A percentile compares a stretch with the other conserved stretches of the same genome.
These are phyloP conservation scores for Pharus latifolius DNA, from an alignment of 176 grass and related monocot genomes.

Conservation along the genomic window DNA sequence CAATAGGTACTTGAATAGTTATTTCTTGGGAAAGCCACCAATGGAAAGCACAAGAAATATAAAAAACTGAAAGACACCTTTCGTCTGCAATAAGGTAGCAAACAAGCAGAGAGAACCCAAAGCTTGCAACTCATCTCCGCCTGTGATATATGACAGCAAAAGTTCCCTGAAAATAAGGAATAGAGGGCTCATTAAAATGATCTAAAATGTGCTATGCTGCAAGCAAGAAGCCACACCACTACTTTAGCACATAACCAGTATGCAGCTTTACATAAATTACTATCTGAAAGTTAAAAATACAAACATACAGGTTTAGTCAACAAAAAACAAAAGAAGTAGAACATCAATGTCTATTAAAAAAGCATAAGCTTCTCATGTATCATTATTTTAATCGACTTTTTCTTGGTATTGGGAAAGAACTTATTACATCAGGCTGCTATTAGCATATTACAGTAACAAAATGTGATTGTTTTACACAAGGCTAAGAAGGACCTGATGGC, in stretches of 20 bases:
- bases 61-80: conserved; percentile 46
- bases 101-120: conserved; percentile 94
- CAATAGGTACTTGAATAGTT: not conserved
- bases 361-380: no score
- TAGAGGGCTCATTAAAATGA: conserved; percentile 1
- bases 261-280: not conserved
- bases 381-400: no score
- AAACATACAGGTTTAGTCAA: no score
- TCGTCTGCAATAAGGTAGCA: conserved; percentile 91
- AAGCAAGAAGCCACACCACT: no score
- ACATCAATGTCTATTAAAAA: no score
- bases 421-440: no score
- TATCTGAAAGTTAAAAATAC: not conserved
- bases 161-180: conserved; percentile 63
- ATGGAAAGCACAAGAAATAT: conserved; percentile 6
- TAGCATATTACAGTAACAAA: no score
- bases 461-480: no score
- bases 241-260: conserved; percentile 10
- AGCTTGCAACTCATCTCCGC: conserved; percentile 64
- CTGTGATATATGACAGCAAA: conserved; percentile 62
- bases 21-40: conserved; percentile 2
- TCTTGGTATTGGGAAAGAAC: no score
- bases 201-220: not conserved
- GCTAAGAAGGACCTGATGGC: no score
- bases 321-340: no score